Evolutionary conservation across 2,329 filamentous ascomycete species (phyloP), one percentile per base, ranked within the genome.

Genomic region (Alternaria metachromatica): DNA sequence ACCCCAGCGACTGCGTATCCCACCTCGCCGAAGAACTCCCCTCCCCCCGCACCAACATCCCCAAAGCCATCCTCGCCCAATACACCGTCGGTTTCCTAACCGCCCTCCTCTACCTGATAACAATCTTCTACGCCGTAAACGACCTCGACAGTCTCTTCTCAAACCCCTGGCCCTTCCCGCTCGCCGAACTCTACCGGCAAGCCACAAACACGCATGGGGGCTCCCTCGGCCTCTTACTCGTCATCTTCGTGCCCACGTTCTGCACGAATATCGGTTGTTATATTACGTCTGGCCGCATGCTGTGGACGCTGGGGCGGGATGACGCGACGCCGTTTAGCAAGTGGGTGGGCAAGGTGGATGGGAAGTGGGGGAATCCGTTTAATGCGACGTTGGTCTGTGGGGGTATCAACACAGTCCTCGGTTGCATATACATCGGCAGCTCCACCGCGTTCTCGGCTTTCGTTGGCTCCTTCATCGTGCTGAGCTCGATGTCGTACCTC

Each of bases 371-470:
- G 11, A 86, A 85, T 60, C 88, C 88, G 0, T 83, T 87, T 64
- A 85, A 87, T 65, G 85, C 88, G 0, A 88, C 86, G 0, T 60
- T 89, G 2, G 79, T 82, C 9, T 86, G 84, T 80, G 78, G 82
- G 5, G 65, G 80, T 44, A 77, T 85, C 58, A 84, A 85, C 23
- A 88, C 88, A 0, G 74, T 89, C 4, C 81, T 92, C 0, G 89
- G 88, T 0, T 84, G 83, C 45, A 88, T 92, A 48, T 91, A 91
- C 67, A 84, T 92, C 1, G 89, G 87, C n/a, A 28, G 26, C 26
- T 28, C 26, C 1, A 89, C 88, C 0, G 90, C 90, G 0, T 92
- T 92, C 79, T 86, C 87, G 45, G 89, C 89, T 0, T 87, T 92
- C 25, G 86, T 91, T 8, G 88, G 88, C 10, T 85, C 82, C 0